Base-by-base conservation (phyloP, 73 alveolate species). In the Halteria grandinella region DNA sequence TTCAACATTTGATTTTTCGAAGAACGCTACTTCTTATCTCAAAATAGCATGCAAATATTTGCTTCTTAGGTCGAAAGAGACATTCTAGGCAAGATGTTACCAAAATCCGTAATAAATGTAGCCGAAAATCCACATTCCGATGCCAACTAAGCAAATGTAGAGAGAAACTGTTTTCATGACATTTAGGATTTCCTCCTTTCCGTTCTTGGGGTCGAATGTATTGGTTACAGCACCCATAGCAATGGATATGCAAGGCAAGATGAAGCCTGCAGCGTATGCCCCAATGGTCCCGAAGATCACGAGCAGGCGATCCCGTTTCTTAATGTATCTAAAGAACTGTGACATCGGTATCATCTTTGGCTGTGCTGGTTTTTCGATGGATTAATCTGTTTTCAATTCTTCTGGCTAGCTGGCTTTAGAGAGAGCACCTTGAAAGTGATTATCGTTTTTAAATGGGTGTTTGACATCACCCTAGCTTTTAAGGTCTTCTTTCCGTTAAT, bases 231-330 rank as follows among this genome's bases (percentile, higher is more conserved):
- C 75, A 1, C 93, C 92, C 37, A 89, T 51, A 6, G 77, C 48
- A 14, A 89, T 41, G n/a, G 96, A 31, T 27, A 89, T 55, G 15
- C 85, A 60, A 25, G 96, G 96, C 63, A 66, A 66, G 23, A 89
- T 43, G 18, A 71, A 80, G 41, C 95, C 95, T 50, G 78, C 72
- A 0, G 21, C 18, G 15, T 73, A 43, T 24, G 91, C 95, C 17
- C 80, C 64, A 12, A 83, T 25, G 23, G 83, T 62, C 14, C 95
- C 95, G 0, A 87, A 24, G 34, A 51, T 25, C 75, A 87, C 40
- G 51, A 87, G n/a, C 11, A 54, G 0, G 60, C 70, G 72, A 44
- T 87, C 95, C 12, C 49, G 33, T 49, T 62, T 60, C 5, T 70
- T 54, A 1, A 83, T 75, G 58, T 55, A 87, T 71, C 83, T 50